Evolutionary conservation across 768 basidiomycete genomes (phyloP).

Genomic region (Boletus sp.): DNA sequence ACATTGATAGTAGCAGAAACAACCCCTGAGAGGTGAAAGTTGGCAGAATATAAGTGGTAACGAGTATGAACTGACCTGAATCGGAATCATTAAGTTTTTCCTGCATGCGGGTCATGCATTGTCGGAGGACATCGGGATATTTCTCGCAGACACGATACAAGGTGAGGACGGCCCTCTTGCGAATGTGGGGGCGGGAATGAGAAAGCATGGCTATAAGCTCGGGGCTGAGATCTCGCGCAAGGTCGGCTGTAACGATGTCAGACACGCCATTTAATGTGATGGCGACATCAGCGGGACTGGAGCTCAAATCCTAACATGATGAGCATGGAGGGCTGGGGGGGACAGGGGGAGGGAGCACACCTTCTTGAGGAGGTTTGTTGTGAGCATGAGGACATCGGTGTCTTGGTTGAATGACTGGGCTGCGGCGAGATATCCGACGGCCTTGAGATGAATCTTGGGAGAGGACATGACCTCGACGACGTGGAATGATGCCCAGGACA

Average conservation of each 20-base stretch:
- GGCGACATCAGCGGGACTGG: constrained; percentile 70
- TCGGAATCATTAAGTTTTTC: constrained; percentile 82
- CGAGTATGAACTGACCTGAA: constrained; percentile 42
- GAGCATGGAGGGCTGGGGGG: constrained; percentile 5
- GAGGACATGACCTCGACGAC: constrained; percentile 99
- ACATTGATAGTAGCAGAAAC: constrained; percentile 94
- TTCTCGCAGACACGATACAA: constrained; percentile 77
- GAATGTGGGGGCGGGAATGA: constrained; percentile 83
- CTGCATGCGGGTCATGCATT: constrained; percentile 64
- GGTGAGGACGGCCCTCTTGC: constrained; percentile 86
- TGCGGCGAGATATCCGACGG: constrained; percentile 93
- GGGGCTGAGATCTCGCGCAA: constrained; percentile 86
- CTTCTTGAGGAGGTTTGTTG: constrained; percentile 94
- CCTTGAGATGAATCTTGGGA: constrained; percentile 85
- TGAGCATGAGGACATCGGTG: constrained; percentile 96
- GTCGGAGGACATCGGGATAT: constrained; percentile 73
- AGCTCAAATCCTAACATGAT: constrained; percentile 65
- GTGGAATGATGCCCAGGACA: constrained; percentile 94
- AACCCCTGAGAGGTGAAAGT: constrained; percentile 54
- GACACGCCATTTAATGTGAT: constrained; percentile 80
- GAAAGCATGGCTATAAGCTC: constrained; percentile 85
- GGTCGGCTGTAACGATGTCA: constrained; percentile 78
- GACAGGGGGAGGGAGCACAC: constrained; percentile 38
- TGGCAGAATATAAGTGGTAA: not conserved
- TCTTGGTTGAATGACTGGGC: constrained; percentile 87